A percentile compares a stretch with the other conserved stretches of the same genome.
Conservation (phyloP, 2,329 filamentous ascomycete genomes). For the Xylaria sp. region DNA sequence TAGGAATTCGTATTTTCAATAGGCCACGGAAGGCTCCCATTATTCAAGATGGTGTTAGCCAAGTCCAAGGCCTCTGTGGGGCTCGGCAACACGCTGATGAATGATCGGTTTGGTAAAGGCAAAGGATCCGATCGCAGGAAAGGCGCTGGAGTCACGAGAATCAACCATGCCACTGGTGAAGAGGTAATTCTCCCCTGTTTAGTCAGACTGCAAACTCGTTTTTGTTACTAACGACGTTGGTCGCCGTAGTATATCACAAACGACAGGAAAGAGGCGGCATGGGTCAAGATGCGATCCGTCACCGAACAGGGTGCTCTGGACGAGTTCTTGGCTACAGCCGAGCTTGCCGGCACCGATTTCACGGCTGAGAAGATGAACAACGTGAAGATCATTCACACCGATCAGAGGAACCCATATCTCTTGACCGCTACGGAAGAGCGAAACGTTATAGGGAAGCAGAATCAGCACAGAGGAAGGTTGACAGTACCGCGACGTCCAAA, state of each 20-base stretch:
- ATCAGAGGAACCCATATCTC: slow-evolving; percentile 95
- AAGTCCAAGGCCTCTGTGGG: slow-evolving; percentile 97
- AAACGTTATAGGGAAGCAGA: slow-evolving; percentile 81
- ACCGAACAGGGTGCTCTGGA: slow-evolving; percentile 97
- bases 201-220: background rate
- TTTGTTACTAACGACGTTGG: slow-evolving; percentile 19
- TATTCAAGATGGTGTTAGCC: slow-evolving; percentile 67
- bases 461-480: slow-evolving; percentile 78
- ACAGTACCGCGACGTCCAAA: slow-evolving; percentile 90
- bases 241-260: slow-evolving; percentile 82
- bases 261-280: slow-evolving; percentile 87
- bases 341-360: slow-evolving; percentile 98
- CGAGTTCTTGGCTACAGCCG: slow-evolving; percentile 94
- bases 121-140: slow-evolving; percentile 86
- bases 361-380: slow-evolving; percentile 99
- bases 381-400: slow-evolving; percentile 96
- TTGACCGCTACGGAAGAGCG: slow-evolving; percentile 87
- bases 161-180: slow-evolving; percentile 83
- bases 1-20: background rate
- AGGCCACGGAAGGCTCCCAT: background rate
- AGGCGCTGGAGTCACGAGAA: slow-evolving; percentile 66
- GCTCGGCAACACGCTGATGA: slow-evolving; percentile 97
- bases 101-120: slow-evolving; percentile 95
- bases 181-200: slow-evolving; percentile 58
- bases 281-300: slow-evolving; percentile 99